Base-by-base conservation (phyloP, 2,329 filamentous ascomycete species). In the Biscogniauxia marginata region DNA sequence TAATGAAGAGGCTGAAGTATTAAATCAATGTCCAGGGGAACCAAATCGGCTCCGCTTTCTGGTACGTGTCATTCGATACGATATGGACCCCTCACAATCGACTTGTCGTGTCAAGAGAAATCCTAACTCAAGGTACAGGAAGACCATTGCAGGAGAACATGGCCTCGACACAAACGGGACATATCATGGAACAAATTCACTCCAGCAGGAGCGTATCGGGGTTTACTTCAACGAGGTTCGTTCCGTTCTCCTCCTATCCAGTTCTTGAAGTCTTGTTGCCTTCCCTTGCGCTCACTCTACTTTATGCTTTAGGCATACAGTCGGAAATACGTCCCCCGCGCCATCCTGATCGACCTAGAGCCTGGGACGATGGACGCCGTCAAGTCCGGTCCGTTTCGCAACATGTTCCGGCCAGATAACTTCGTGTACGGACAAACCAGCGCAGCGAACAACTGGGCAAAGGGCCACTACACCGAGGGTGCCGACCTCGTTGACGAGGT, bases 381-480 rank as follows among this genome's bases (percentile, higher is more conserved):
- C 82, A 93, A 93, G 77, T 91, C 93, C 70, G 93, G 95, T 78
- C 95, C 95, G 67, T 98, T 98, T 77, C 95, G 95, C 70, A 90
- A 97, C 84, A 92, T 99, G 69, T 98, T 99, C 92, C 93, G 95
- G 67, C 95, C 95, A 76, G 95, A 99, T 84, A 99, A 98, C 89
- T 98, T 98, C 81, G 92, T 98, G 75, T 98, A 98, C 79, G 95
- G 95, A 71, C 95, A 98, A 84, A 98, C 95, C 71, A 93, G 95
- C 86, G 95, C 95, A 77, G 95, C 95, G 82, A 99, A 99, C 91
- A 98, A 98, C 88, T 99, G 95, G 95, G 95, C 95, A 79, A 99
- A 98, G 89, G 95, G 95, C 82, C 95, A 99, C 79, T 99, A 99
- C 87, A 99, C 95, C 66, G 95, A 99, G 84, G 95, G 95, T 87